Conservation (phyloP, 352 stramenopile species). For the Detonula confervacea region DNA sequence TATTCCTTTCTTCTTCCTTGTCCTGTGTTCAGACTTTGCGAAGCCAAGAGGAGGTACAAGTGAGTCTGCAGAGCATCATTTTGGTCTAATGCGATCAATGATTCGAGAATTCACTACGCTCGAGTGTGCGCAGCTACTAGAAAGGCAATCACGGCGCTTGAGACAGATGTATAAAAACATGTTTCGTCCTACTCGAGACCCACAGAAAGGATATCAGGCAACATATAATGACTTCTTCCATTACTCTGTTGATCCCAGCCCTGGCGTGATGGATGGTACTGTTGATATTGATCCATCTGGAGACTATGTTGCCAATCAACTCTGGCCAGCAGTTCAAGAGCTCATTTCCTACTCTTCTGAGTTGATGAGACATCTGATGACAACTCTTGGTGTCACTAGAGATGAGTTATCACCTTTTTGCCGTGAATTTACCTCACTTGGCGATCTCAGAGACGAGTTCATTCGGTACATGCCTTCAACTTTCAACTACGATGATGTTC, state of each 20-base stretch:
- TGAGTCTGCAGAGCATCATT: neutral
- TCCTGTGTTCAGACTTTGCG: neutral
- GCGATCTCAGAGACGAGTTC: neutral
- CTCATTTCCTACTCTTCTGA: neutral
- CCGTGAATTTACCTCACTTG: neutral
- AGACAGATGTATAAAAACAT: neutral
- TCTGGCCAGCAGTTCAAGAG: neutral
- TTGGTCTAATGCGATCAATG: neutral
- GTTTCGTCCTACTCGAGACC: neutral
- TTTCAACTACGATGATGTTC: neutral
- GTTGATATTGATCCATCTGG: neutral
- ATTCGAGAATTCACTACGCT: neutral
- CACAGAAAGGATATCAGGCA: neutral
- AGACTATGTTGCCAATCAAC: neutral
- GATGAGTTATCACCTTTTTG: neutral
- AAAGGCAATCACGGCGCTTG: neutral
- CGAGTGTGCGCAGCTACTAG: neutral
- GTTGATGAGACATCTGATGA: neutral
- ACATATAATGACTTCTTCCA: neutral
- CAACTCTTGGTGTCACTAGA: neutral
- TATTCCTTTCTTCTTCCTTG: neutral
- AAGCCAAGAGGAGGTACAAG: neutral
- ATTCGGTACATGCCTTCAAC: neutral
- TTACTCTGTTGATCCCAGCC: neutral
- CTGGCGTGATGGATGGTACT: neutral